A percentile compares a stretch with the other conserved stretches of the same genome.
Evolutionary conservation across 2,329 filamentous ascomycete genomes (phyloP).

Genomic region (Gaeumannomyces tritici): DNA sequence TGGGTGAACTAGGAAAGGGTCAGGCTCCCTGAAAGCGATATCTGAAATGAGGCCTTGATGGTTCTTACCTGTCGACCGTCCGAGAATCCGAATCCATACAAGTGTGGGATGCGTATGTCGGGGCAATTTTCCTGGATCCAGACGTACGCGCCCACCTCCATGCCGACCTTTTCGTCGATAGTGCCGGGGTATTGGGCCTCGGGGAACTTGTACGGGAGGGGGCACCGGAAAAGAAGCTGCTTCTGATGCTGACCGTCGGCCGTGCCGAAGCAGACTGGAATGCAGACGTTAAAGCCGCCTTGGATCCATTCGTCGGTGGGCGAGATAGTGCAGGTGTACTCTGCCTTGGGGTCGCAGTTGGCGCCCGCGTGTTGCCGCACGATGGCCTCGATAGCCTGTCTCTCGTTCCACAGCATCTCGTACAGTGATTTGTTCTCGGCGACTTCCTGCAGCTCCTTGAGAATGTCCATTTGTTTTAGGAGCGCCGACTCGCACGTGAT

Average conservation of each 20-base stretch:
- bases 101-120: slow-evolving; percentile 23
- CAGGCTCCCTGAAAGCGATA: too few species aligned
- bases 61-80: slow-evolving; percentile 5
- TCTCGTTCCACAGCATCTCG: not conserved
- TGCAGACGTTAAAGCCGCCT: not conserved
- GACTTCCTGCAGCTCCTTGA: too few species aligned
- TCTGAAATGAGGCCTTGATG: too few species aligned
- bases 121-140: slow-evolving; percentile 27
- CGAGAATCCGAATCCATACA: slow-evolving; percentile 11
- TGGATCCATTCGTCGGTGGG: not conserved
- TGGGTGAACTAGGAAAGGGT: not conserved
- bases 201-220: slow-evolving; percentile 22
- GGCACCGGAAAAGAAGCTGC: slow-evolving; percentile 10
- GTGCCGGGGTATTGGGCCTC: slow-evolving; percentile 24
- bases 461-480: too few species aligned
- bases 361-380: not conserved
- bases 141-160: slow-evolving; percentile 26
- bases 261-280: not conserved
- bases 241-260: not conserved
- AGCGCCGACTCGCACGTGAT: too few species aligned
- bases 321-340: not conserved
- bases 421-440: not conserved
- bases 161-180: slow-evolving; percentile 26
- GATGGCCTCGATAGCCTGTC: not conserved
- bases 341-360: not conserved